Base-by-base conservation (phyloP, 2,329 filamentous ascomycete genomes). In the Cladosporium phlei region DNA sequence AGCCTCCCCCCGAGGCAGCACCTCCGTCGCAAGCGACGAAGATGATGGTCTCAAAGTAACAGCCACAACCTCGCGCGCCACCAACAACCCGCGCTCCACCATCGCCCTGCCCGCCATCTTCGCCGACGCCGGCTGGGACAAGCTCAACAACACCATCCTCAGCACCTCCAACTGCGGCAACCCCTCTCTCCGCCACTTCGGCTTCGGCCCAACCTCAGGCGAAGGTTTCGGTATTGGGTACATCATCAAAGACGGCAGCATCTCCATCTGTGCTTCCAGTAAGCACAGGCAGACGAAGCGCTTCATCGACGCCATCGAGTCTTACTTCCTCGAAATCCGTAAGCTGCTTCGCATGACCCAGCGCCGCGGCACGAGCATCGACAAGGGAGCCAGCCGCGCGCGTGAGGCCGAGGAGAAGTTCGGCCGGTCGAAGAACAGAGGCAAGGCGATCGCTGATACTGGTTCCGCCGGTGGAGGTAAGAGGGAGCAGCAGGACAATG, bases 91-190 rank as follows among this genome's bases (percentile, higher is more conserved):
- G 8, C 28, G 35, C 22, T 25, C 45, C 9, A 39, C 45, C 24
- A 28, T 28, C 12, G 76, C 33, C 70, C 76, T 91, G 59, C 93
- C 93, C 0, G 72, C 83, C 5, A 77, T 98, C 47, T 98, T 97
- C 66, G 82, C 84, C 38, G 93, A 98, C 61, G 58, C 78, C 1
- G 93, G 91, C 38, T 98, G 90, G 89, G 91, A 97, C 67, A 90
- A 86, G 64, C 79, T 96, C 55, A 97, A 97, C 72, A 94, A 80
- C 53, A 97, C 91, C 7, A 88, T 97, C 54, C 74, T 98, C 29
- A 95, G 88, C 5, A 97, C 93, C 0, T 96, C 90, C n/a, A 98
- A 98, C 73, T 98, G 93, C 67, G 93, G 93, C 49, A 98, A 97
- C 67, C 93, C 93, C 0, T 88, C 85, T 0, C 80, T 98, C 14